These are phyloP conservation scores for Niebla homalea DNA, from an alignment of 495 filamentous ascomycete species.

Conservation along the genomic window DNA sequence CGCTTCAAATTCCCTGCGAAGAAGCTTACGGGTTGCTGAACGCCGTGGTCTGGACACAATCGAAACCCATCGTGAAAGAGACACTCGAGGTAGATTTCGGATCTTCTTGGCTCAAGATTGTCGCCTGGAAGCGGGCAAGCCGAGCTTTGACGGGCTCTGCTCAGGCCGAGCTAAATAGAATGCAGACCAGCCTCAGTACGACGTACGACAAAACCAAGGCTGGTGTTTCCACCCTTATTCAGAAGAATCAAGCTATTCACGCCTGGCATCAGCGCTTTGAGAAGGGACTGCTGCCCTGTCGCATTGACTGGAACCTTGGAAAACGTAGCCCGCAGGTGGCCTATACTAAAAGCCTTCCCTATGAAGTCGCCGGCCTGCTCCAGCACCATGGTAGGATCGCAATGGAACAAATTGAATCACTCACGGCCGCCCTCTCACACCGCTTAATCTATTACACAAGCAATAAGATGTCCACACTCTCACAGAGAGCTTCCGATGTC, in stretches of 20 bases:
- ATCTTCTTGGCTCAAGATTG: slow-evolving; percentile 46
- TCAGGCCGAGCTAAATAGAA: slow-evolving; percentile 28
- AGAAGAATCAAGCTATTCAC: slow-evolving; percentile 31
- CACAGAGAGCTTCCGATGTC: background rate
- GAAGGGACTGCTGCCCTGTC: background rate
- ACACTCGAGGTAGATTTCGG: slow-evolving; percentile 45
- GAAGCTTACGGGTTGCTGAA: slow-evolving; percentile 46
- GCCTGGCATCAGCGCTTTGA: background rate
- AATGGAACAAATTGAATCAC: background rate
- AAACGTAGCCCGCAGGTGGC: slow-evolving; percentile 6
- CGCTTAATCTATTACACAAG: slow-evolving; percentile 1
- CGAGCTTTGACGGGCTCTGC: slow-evolving; percentile 29
- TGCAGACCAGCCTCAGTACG: slow-evolving; percentile 30
- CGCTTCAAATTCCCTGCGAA: slow-evolving; percentile 40
- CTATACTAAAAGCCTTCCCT: slow-evolving; percentile 3
- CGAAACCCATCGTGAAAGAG: slow-evolving; percentile 40
- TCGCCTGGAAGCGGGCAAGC: slow-evolving; percentile 41
- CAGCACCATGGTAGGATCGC: background rate
- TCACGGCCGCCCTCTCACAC: background rate
- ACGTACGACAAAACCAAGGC: slow-evolving; percentile 33
- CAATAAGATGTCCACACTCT: slow-evolving; percentile 2
- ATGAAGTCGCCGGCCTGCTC: slow-evolving; percentile 2
- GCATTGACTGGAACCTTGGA: slow-evolving; percentile 2
- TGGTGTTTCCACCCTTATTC: slow-evolving; percentile 36
- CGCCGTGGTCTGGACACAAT: slow-evolving; percentile 39